Percentiles rank a stretch among this genome's conserved stretches.
phyloP scores from a whole-genome alignment of 768 basidiomycete species.

The Tubosaeta sp. region DNA sequence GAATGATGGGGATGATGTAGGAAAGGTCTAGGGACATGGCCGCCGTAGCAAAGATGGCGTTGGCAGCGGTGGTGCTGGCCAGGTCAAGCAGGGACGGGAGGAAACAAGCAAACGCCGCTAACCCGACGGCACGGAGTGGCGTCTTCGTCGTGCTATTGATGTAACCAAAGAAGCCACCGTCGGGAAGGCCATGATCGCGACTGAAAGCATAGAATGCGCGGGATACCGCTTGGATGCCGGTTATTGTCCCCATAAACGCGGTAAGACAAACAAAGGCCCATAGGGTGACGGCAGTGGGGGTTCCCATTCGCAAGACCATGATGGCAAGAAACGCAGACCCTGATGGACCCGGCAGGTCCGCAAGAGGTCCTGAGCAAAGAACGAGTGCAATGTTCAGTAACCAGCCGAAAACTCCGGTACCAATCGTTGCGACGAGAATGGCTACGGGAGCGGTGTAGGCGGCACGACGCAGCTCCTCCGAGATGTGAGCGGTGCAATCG shows the following conservation, averaged over 20 bases:
- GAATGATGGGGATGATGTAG: constrained; percentile 55
- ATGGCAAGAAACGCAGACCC: constrained; percentile 56
- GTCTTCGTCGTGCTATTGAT: constrained; percentile 46
- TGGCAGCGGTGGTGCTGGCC: constrained; percentile 48
- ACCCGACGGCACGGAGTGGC: constrained; percentile 54
- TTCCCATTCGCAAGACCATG: constrained; percentile 52
- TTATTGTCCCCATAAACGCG: constrained; percentile 53
- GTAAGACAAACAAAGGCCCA: constrained; percentile 60
- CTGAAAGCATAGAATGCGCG: constrained; percentile 59
- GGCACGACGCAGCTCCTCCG: constrained; percentile 50
- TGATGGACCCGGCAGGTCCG: constrained; percentile 46
- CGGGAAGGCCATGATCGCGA: constrained; percentile 51
- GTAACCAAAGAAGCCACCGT: constrained; percentile 53
- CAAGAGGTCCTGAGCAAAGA: constrained; percentile 51
- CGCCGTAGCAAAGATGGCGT: constrained; percentile 56
- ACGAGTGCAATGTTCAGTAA: constrained; percentile 61
- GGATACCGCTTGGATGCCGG: constrained; percentile 50
- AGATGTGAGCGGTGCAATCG: constrained; percentile 23
- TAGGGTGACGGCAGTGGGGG: constrained; percentile 45
- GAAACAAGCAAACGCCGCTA: constrained; percentile 40
- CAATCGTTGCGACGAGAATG: constrained; percentile 42
- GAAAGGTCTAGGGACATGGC: constrained; percentile 50
- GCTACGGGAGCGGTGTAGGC: constrained; percentile 45
- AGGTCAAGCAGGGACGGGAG: constrained; percentile 48
- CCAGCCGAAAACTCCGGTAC: constrained; percentile 53